Evolutionary conservation across 805 yeast genomes (phyloP).

Genomic region (Osmozyma mogii): DNA sequence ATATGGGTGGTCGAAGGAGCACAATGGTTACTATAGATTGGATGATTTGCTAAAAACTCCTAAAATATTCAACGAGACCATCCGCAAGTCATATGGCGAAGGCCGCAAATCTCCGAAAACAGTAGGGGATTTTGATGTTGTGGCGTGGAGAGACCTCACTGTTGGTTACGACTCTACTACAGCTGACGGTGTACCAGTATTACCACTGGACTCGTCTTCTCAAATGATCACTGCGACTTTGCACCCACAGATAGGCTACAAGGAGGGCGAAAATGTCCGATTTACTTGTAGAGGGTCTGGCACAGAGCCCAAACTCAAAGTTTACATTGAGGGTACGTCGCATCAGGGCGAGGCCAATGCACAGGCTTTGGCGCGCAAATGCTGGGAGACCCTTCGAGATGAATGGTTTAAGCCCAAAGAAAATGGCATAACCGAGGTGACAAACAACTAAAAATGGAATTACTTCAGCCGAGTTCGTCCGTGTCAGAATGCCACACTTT

Average conservation of each 20-base stretch:
- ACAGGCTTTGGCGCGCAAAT: slow-evolving; percentile 41
- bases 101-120: slow-evolving; percentile 31
- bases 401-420: slow-evolving; percentile 67
- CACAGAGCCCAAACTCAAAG: slow-evolving; percentile 90
- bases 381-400: slow-evolving; percentile 54
- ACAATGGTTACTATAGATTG: slow-evolving; percentile 78
- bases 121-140: slow-evolving; percentile 53
- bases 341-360: slow-evolving; percentile 39
- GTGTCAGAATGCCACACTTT: too few relatives aligned
- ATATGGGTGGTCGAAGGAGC: slow-evolving; percentile 78
- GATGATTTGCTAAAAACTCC: slow-evolving; percentile 45
- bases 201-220: slow-evolving; percentile 66
- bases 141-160: slow-evolving; percentile 78
- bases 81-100: slow-evolving; percentile 28
- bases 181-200: slow-evolving; percentile 42
- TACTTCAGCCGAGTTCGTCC: too few relatives aligned
- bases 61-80: slow-evolving; percentile 42
- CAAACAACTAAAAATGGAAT: slow-evolving; percentile 43
- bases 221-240: slow-evolving; percentile 81
- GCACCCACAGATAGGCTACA: slow-evolving; percentile 6
- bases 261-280: slow-evolving; percentile 38
- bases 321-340: slow-evolving; percentile 76
- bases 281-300: slow-evolving; percentile 93
- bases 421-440: slow-evolving; percentile 30
- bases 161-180: slow-evolving; percentile 72